phyloP scores from a whole-genome alignment of 164 flowering plant genomes.

The Tinospora cordifolia region DNA sequence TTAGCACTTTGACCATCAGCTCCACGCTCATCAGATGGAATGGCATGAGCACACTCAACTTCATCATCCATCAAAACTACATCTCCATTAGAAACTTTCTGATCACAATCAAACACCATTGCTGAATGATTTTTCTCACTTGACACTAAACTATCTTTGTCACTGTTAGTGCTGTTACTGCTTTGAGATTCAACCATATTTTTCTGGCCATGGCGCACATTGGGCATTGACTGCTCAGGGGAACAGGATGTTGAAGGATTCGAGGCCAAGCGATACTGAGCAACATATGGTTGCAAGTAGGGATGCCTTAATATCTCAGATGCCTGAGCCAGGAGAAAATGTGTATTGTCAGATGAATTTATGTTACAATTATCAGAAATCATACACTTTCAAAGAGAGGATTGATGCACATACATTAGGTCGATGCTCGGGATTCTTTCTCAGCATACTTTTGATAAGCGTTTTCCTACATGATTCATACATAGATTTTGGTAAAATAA shows the following conservation, averaged over 20 bases:
- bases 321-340: conserved; percentile 49
- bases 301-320: conserved; percentile 85
- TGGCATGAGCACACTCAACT: conserved; percentile 31
- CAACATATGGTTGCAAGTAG: conserved; percentile 80
- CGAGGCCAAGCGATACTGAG: conserved; percentile 47
- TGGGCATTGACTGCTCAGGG: conserved; percentile 47
- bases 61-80: conserved; percentile 40
- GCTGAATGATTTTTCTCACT: conserved; percentile 42
- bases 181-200: conserved; percentile 72
- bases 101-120: conserved; percentile 29
- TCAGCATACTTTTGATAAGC: conserved; percentile 88
- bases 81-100: conserved; percentile 44
- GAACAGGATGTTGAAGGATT: conserved; percentile 29
- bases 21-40: conserved; percentile 30
- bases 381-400: not conserved
- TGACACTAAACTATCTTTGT: conserved; percentile 60
- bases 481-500: not conserved
- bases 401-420: conserved; percentile 55
- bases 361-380: not conserved
- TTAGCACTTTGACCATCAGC: conserved; percentile 17
- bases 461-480: conserved; percentile 52
- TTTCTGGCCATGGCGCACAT: conserved; percentile 34
- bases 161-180: conserved; percentile 78
- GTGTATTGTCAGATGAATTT: conserved; percentile 18
- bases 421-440: conserved; percentile 95